Conservation (phyloP, 129 eudicot species). For the Deinandra increscens region DNA sequence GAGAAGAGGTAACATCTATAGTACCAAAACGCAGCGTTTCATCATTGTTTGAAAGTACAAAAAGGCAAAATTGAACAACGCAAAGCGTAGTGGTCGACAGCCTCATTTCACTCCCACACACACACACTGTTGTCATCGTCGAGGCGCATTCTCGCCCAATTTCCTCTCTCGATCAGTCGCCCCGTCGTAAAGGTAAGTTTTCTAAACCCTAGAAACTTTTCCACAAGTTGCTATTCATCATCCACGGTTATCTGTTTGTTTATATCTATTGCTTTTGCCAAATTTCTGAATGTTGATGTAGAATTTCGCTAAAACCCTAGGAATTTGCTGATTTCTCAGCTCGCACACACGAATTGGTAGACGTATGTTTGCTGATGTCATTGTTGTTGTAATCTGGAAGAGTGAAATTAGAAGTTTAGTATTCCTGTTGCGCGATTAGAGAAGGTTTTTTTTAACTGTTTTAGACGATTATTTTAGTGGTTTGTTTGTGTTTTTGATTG, state of each 20-base stretch:
- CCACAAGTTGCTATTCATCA: neutral
- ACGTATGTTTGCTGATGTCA: slow-evolving; percentile 3
- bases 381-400: neutral
- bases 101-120: slow-evolving; percentile 24
- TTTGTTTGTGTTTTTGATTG: neutral
- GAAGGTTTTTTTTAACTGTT: neutral
- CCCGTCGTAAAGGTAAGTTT: neutral
- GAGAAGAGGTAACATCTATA: slow-evolving; percentile 15
- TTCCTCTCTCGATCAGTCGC: neutral
- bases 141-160: slow-evolving; percentile 23
- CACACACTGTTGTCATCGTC: slow-evolving; percentile 9
- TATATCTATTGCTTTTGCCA: neutral
- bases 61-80: slow-evolving; percentile 13
- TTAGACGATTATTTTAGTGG: neutral
- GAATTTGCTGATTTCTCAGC: neutral
- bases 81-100: slow-evolving; percentile 29
- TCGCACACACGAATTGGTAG: neutral
- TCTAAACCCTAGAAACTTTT: slow-evolving; percentile 17
- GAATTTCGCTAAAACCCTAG: slow-evolving; percentile 19
- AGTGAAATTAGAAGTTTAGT: neutral
- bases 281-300: neutral
- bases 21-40: slow-evolving; percentile 31
- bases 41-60: slow-evolving; percentile 5
- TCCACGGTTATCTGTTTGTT: neutral
- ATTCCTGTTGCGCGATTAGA: neutral